These are phyloP conservation scores for Carex littledalei DNA, from an alignment of 176 grass and related monocot species.

Conservation along the genomic window DNA sequence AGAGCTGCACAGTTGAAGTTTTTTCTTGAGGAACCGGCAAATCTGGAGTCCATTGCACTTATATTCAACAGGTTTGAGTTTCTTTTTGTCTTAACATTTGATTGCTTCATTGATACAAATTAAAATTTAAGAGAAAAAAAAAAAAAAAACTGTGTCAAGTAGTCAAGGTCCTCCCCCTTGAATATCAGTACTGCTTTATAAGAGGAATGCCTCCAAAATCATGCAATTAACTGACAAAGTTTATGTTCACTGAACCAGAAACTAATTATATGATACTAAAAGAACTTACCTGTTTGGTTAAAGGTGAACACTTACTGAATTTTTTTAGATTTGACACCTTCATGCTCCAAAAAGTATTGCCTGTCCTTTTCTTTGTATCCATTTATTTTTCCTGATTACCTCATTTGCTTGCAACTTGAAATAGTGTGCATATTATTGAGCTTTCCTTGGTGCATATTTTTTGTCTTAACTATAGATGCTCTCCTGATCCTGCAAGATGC, in stretches of 20 bases:
- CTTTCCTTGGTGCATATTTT: not conserved
- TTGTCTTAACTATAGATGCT: slow-evolving; percentile 1
- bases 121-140: not conserved
- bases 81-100: not conserved
- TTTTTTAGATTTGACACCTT: not conserved
- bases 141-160: not conserved
- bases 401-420: not conserved
- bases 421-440: not conserved
- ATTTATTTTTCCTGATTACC: not conserved
- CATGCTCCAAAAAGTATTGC: not conserved
- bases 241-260: not conserved
- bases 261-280: not conserved
- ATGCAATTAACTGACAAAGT: not conserved
- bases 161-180: not conserved
- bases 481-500: not conserved
- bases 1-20: slow-evolving; percentile 53
- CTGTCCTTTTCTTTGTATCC: not conserved
- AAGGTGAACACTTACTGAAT: not conserved
- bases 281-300: not conserved
- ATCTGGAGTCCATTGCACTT: slow-evolving; percentile 42
- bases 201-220: not conserved
- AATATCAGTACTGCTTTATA: not conserved
- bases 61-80: slow-evolving; percentile 55
- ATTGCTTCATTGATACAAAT: not conserved
- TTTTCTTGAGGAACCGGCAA: slow-evolving; percentile 47